Conservation (phyloP, 2,329 filamentous ascomycete genomes). For the Aspergillus uvarum region DNA sequence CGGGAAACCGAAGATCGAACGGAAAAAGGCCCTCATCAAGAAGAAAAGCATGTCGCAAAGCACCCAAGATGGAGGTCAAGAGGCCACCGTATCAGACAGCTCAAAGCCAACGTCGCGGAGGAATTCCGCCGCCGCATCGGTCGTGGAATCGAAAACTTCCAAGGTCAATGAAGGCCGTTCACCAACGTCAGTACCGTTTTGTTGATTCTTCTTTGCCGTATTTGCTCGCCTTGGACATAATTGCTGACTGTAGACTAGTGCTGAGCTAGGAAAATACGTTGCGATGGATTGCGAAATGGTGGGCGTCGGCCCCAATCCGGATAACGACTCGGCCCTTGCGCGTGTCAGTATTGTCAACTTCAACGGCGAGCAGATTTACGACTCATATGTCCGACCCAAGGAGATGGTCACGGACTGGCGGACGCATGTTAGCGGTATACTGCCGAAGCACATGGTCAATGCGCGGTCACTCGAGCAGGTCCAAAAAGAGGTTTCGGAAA, state of each 20-base stretch:
- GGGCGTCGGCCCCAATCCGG: conserved; percentile 65
- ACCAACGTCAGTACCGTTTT: conserved; percentile 30
- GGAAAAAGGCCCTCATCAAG: conserved; percentile 21
- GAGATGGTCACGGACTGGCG: conserved; percentile 86
- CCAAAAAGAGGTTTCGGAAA: conserved; percentile 66
- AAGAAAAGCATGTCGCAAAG: conserved; percentile 36
- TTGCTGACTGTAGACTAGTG: conserved; percentile 42
- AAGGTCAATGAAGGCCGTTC: conserved; percentile 65
- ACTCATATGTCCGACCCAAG: conserved; percentile 80
- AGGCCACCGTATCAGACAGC: conserved; percentile 62
- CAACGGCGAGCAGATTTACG: conserved; percentile 88
- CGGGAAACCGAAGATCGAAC: conserved; percentile 26
- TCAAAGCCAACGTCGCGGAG: conserved; percentile 60
- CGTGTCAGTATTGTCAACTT: conserved; percentile 91
- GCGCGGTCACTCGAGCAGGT: conserved; percentile 75
- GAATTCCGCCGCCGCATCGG: conserved; percentile 57
- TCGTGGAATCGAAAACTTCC: conserved; percentile 48
- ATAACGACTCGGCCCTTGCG: conserved; percentile 72
- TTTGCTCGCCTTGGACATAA: not conserved
- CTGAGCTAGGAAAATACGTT: conserved; percentile 83
- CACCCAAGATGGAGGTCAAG: conserved; percentile 8
- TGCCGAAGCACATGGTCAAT: conserved; percentile 67
- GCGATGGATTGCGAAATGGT: conserved; percentile 99
- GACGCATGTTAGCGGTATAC: conserved; percentile 80
- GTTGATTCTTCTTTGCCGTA: conserved; percentile 14